phyloP scores from a whole-genome alignment of 2,329 filamentous ascomycete genomes.

The Epichloe amarillans region DNA sequence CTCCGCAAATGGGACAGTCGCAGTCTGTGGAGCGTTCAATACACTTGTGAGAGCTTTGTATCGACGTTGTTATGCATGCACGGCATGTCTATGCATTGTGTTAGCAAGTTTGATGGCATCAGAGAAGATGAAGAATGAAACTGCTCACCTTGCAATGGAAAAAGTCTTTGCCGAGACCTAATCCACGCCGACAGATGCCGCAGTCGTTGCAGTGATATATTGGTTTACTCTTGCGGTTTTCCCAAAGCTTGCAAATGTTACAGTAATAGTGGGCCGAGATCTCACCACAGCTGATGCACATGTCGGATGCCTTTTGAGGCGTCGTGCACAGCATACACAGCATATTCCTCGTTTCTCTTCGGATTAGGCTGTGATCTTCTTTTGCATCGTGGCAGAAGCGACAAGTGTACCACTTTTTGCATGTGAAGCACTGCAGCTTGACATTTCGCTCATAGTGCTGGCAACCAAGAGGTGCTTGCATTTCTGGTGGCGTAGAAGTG shows the following conservation, averaged over 20 bases:
- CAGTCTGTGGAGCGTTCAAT: conserved; percentile 91
- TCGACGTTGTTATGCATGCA: conserved; percentile 84
- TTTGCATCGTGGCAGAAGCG: conserved; percentile 82
- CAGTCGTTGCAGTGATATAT: conserved; percentile 97
- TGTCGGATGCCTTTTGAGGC: conserved; percentile 68
- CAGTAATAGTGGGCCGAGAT: conserved; percentile 85
- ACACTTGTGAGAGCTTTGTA: conserved; percentile 76
- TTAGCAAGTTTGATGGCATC: background rate
- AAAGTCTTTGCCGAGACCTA: conserved; percentile 90
- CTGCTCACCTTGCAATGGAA: conserved; percentile 82
- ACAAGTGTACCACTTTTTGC: conserved; percentile 86
- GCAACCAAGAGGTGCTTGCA: conserved; percentile 54
- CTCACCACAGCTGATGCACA: conserved; percentile 64
- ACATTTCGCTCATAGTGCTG: conserved; percentile 91
- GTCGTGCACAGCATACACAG: conserved; percentile 90
- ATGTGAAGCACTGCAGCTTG: conserved; percentile 85
- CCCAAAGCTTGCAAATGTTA: conserved; percentile 90
- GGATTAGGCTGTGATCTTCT: conserved; percentile 67
- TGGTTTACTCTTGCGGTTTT: conserved; percentile 77
- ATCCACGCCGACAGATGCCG: conserved; percentile 83
- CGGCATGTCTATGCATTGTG: conserved; percentile 55
- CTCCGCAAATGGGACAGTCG: conserved; percentile 91
- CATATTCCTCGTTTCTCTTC: conserved; percentile 85
- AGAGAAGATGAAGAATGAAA: background rate
- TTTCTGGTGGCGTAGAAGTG: conserved; percentile 12